Evolutionary conservation across 352 stramenopile genomes (phyloP).

Genomic region (Halophytophthora batemanensis): DNA sequence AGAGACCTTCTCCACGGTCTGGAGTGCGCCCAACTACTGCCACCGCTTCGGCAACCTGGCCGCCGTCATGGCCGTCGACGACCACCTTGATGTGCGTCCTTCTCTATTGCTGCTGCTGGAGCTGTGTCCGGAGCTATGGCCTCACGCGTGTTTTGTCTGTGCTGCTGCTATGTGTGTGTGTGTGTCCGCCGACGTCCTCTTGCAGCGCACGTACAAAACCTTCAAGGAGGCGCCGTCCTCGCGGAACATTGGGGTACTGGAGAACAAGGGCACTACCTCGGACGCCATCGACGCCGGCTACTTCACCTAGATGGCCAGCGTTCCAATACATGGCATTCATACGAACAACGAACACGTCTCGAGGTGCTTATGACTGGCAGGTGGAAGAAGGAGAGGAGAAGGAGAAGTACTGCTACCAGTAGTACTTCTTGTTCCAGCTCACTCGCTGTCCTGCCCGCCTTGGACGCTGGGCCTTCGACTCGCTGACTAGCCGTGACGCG

Average conservation of each 20-base stretch:
- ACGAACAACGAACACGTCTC: conserved; percentile 3
- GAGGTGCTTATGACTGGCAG: too few relatives aligned
- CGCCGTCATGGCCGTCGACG: conserved; percentile 67
- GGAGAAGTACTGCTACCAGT: too few relatives aligned
- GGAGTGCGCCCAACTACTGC: conserved; percentile 87
- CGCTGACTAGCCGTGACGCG: conserved; percentile 34
- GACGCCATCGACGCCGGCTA: conserved; percentile 85
- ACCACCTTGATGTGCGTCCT: conserved; percentile 46
- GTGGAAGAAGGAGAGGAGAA: too few relatives aligned
- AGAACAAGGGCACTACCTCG: conserved; percentile 62
- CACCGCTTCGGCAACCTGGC: conserved; percentile 81
- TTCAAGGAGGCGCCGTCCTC: conserved; percentile 79
- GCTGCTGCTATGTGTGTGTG: too few relatives aligned
- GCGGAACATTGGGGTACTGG: conserved; percentile 60
- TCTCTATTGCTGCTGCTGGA: not conserved
- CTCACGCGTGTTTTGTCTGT: conserved; percentile 5
- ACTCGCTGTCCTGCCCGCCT: too few relatives aligned
- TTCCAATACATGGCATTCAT: conserved; percentile 6
- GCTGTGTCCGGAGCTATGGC: not conserved
- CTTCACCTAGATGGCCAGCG: conserved; percentile 56
- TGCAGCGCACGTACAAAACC: conserved; percentile 79
- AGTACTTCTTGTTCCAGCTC: too few relatives aligned
- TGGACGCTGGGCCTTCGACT: too few relatives aligned
- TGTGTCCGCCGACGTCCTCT: too few relatives aligned
- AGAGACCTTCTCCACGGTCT: conserved; percentile 80